Percentiles rank a stretch among this genome's conserved stretches.
Conservation (phyloP, 768 basidiomycete genomes). For the Auriscalpium orientale region DNA sequence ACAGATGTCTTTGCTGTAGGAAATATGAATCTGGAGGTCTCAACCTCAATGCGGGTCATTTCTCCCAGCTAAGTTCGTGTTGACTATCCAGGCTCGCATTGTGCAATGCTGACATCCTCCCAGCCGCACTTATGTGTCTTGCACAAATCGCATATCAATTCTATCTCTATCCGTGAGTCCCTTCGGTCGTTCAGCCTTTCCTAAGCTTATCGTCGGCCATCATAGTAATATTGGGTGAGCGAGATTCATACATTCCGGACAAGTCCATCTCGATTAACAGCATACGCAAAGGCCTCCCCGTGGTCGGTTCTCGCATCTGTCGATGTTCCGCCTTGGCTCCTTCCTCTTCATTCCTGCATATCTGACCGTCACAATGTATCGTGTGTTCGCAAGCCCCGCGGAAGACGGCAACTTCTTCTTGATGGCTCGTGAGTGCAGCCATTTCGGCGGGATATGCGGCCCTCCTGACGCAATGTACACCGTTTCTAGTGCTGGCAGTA, state of each 20-base stretch:
- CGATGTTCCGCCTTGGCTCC: conserved; percentile 88
- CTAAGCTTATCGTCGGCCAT: not conserved
- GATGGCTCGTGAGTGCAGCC: conserved; percentile 53
- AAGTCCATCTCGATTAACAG: not conserved
- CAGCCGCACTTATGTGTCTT: conserved; percentile 90
- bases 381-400: conserved; percentile 57
- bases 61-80: conserved; percentile 76
- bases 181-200: not conserved
- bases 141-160: conserved; percentile 91
- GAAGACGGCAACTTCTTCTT: conserved; percentile 71
- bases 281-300: conserved; percentile 56
- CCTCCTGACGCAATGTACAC: conserved; percentile 77
- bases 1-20: conserved; percentile 29
- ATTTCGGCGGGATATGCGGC: conserved; percentile 33
- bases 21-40: conserved; percentile 83
- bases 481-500: conserved; percentile 40
- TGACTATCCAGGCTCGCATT: not conserved
- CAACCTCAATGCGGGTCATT: conserved; percentile 85
- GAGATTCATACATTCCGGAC: not conserved
- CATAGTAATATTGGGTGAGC: conserved; percentile 30
- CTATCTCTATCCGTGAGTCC: conserved; percentile 77
- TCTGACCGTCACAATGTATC: conserved; percentile 68
- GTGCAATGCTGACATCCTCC: conserved; percentile 8
- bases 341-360: conserved; percentile 87
- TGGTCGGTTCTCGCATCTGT: conserved; percentile 73